These are phyloP conservation scores for Neurospora sp. DNA, from an alignment of 495 filamentous ascomycete genomes.

Conservation along the genomic window DNA sequence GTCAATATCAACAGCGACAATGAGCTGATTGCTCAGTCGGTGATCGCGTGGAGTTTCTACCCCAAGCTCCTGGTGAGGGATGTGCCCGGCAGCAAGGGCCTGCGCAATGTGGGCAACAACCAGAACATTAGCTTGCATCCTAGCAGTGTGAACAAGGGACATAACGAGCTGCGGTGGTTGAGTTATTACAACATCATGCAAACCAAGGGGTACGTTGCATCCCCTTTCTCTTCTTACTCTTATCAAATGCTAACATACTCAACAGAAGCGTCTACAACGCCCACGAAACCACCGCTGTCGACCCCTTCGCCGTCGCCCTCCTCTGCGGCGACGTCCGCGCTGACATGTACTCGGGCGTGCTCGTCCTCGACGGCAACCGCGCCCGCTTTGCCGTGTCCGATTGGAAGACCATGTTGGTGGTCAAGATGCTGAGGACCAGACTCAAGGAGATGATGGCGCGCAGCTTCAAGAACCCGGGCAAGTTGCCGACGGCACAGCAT, in stretches of 20 bases:
- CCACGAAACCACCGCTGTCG: conserved; percentile 75
- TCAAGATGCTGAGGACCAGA: conserved; percentile 63
- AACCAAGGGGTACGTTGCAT: conserved; percentile 52
- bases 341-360: conserved; percentile 76
- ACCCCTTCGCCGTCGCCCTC: conserved; percentile 71
- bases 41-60: conserved; percentile 89
- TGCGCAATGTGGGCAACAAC: conserved; percentile 84
- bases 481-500: conserved; percentile 54
- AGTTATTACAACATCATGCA: conserved; percentile 97
- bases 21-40: conserved; percentile 63
- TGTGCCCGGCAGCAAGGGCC: conserved; percentile 56
- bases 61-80: conserved; percentile 82
- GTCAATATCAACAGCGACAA: conserved; percentile 68
- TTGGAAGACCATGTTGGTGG: conserved; percentile 80
- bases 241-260: conserved; percentile 4
- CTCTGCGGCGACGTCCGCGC: conserved; percentile 82
- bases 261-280: conserved; percentile 62
- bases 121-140: conserved; percentile 77
- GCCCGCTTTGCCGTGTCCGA: conserved; percentile 79
- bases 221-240: background rate
- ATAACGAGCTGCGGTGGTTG: conserved; percentile 61
- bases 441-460: conserved; percentile 62
- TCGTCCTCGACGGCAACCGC: conserved; percentile 76
- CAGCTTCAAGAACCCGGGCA: conserved; percentile 64
- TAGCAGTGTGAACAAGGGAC: conserved; percentile 72